Conservation (phyloP, 495 filamentous ascomycete genomes). For the Talaromyces nanjingensis region DNA sequence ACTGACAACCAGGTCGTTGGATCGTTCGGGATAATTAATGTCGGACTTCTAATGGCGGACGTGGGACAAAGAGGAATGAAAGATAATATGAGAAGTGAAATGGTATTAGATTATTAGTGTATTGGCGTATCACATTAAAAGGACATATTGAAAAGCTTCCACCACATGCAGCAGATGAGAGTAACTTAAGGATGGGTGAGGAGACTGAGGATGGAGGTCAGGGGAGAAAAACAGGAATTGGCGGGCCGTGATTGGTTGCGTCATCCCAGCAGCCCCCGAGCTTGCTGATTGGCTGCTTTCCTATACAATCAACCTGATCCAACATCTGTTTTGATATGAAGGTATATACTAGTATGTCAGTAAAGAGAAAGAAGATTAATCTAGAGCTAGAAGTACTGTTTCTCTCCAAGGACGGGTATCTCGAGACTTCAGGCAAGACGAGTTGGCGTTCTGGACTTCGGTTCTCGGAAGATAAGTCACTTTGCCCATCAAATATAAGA, state of each 20-base stretch:
- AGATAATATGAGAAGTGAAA: not conserved
- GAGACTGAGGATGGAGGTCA: no score
- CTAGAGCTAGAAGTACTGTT: not conserved
- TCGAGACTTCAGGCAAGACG: no score
- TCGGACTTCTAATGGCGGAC: not conserved
- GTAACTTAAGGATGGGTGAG: no score
- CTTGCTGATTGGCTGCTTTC: not conserved
- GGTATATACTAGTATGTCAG: not conserved
- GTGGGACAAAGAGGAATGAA: not conserved
- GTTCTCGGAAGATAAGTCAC: no score
- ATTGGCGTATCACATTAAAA: not conserved
- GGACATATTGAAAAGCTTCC: not conserved
- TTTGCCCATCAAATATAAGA: no score
- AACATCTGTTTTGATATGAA: not conserved
- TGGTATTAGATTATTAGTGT: not conserved
- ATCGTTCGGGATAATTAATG: slow-evolving; percentile 14
- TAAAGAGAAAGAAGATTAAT: no score
- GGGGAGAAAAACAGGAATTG: not conserved
- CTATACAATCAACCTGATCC: not conserved
- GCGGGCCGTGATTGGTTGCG: not conserved
- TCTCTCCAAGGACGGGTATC: no score
- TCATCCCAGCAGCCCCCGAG: not conserved
- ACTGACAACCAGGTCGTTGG: not conserved
- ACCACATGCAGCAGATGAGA: not conserved
- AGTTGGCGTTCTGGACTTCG: no score